Base-by-base conservation (phyloP, 23 red algal species). In the Gracilariopsis chorda region DNA sequence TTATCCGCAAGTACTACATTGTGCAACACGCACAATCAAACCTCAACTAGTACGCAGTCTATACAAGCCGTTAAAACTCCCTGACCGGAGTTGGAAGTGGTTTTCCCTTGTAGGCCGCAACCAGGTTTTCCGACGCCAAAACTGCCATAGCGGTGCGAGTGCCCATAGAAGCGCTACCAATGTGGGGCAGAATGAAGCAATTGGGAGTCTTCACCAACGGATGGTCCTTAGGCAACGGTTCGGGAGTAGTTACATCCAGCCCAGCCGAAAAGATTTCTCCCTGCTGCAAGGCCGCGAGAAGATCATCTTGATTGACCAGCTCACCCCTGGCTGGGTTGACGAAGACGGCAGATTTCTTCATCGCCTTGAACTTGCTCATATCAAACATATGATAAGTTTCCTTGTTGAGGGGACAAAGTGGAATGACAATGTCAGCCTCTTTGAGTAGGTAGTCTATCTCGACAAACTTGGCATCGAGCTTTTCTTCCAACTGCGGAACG, bases 101-200 rank as follows among this genome's bases (percentile, higher is more conserved):
- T 41, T 43, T 47, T 36, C 94, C 94, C 20, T 70, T 70, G 48
- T 91, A 80, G 4, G 86, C 90, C 37, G 95, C 90, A 11, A 92
- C 44, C 17, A 98, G 35, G 23, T 98, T 98, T 27, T 79, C 41
- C 10, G 90, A 83, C 17, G 90, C 83, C 28, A 99, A 59, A 7
- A 83, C 71, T 43, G 93, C 91, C 97, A 99, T 99, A 24, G 64
- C 97, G 33, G 77, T 87, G 13, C 97, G 84, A 10, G 93, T 96
- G 49, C 59, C 76, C 40, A 80, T 59, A 4, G 89, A 94, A 5
- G 97, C 97, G 46, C 87, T 93, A 17, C 88, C 97, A 67, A 99
- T 96, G 86, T 99, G 97, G 20, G 97, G 97, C 62, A 96, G 47
- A 73, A 95, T 92, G 23, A 95, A 90, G 21, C 93, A 93, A 65